Base-by-base conservation (phyloP, 2,329 filamentous ascomycete species). In the Alternaria panax region DNA sequence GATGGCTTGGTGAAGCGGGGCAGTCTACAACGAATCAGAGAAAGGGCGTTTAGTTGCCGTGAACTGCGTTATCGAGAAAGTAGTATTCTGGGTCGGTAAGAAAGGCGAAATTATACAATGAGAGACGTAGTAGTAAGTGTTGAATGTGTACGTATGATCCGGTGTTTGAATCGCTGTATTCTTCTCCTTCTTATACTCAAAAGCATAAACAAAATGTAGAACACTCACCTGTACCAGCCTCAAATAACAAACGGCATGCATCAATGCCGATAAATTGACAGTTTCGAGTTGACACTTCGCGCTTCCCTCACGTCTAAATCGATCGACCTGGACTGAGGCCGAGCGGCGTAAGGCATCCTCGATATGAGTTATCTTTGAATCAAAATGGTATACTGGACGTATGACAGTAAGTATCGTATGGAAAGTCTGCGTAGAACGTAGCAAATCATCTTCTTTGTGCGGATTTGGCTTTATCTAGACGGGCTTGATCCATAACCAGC, bases 1-100 rank as follows among this genome's bases (percentile, higher is more conserved):
- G 22, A 38, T 38, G 47, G 20, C 47, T 51, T 51, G 46, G 46
- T 30, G 30, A 50, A 50, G 46, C 22, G 46, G 46, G 30, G 47
- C 38, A 38, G 9, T 51, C 7, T n/a, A 38, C 34, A 38, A 24
- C 47, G 47, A 38, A 51, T 51, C 47, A 32, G 47, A 27, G 38
- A 38, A 51, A 47, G 45, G 34, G 20, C 28, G 45, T 20, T 34
- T 12, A 16, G 24, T n/a, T 38, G 34, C 16, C 47, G 47, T 24
- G 30, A 25, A 50, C n/a, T n/a, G 2, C 14, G 42, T 14, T 18
- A 36, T 51, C 22, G 22, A 14, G 16, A 24, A 25, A 38, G 32
- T 16, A 32, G 3, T 16, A 12, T 4, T 22, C 18, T 22, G 45
- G 2, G 14, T 7, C 20, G n/a, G 20, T 24, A 28, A 18, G 4